Percentiles rank a stretch among this genome's conserved stretches.
These are phyloP conservation scores for Fusarium sp. DNA, from an alignment of 2,329 filamentous ascomycete species.

Conservation along the genomic window DNA sequence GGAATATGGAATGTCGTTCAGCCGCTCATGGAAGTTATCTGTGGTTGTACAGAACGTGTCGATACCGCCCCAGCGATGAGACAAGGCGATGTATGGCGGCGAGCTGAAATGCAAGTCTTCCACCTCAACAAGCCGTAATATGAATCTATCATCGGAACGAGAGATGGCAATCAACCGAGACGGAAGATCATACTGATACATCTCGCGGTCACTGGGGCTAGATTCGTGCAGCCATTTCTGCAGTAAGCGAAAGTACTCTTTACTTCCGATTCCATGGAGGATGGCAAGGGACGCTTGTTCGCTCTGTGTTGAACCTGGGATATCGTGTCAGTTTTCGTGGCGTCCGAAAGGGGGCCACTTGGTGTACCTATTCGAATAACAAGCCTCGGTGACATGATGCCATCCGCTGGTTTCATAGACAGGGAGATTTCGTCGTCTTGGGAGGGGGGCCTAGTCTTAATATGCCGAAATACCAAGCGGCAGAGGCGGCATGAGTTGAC, in stretches of 20 bases:
- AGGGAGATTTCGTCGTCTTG: not conserved
- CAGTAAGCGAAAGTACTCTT: not conserved
- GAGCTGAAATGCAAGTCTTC: too few species aligned
- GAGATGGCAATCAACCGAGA: not conserved
- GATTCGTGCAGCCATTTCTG: not conserved
- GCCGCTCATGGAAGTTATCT: not conserved
- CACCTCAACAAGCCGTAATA: not conserved
- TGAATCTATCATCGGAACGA: not conserved
- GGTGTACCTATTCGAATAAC: not conserved
- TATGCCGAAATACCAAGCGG: not conserved
- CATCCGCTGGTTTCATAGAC: not conserved
- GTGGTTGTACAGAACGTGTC: not conserved
- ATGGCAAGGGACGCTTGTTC: not conserved
- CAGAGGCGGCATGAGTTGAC: not conserved
- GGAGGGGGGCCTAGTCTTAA: accelerated
- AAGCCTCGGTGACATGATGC: not conserved
- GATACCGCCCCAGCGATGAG: not conserved
- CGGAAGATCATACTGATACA: not conserved
- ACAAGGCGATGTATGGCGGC: not conserved
- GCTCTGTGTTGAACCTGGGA: not conserved
- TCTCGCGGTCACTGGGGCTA: not conserved
- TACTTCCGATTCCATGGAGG: not conserved
- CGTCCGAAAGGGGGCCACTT: not conserved
- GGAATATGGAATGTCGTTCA: not conserved
- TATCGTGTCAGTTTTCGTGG: not conserved